phyloP scores from a whole-genome alignment of 352 stramenopile species.

The Phytophthora megakarya region DNA sequence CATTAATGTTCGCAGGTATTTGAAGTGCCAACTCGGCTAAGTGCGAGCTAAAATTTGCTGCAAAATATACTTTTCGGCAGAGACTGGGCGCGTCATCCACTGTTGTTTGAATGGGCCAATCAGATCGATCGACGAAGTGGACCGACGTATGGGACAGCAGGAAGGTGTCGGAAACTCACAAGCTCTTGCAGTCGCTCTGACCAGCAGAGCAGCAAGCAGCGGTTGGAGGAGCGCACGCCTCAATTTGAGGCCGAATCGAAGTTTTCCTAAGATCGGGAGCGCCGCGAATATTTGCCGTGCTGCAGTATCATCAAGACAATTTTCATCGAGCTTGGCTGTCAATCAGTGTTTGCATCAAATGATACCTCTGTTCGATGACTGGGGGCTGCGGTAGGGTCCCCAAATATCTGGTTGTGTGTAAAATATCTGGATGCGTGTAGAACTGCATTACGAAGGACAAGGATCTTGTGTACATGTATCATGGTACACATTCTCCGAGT shows the following conservation, averaged over 20 bases:
- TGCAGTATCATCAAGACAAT: constrained; percentile 14
- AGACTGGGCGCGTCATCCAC: constrained; percentile 23
- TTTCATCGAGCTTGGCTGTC: background rate
- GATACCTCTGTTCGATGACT: too few relatives aligned
- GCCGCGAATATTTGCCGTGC: constrained; percentile 21
- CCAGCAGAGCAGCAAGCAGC: background rate
- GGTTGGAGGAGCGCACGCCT: background rate
- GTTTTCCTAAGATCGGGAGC: background rate
- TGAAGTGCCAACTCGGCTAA: background rate
- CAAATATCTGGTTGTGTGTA: too few relatives aligned
- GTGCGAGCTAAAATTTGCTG: background rate
- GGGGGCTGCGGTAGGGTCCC: too few relatives aligned
- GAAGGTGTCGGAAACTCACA: constrained; percentile 4
- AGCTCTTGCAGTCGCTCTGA: background rate
- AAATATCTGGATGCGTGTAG: too few relatives aligned
- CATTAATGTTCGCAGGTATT: too few relatives aligned
- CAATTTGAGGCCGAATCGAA: too few relatives aligned
- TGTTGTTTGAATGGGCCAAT: constrained; percentile 24
- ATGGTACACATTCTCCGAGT: too few relatives aligned
- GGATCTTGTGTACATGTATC: too few relatives aligned
- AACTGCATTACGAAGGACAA: too few relatives aligned
- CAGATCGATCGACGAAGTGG: background rate
- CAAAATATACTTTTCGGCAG: constrained; percentile 14
- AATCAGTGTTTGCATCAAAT: background rate
- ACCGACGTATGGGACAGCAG: constrained; percentile 17